Evolutionary conservation across 495 filamentous ascomycete genomes (phyloP), one percentile per base, ranked within the genome.

Genomic region (Aspergillus taichungensis): DNA sequence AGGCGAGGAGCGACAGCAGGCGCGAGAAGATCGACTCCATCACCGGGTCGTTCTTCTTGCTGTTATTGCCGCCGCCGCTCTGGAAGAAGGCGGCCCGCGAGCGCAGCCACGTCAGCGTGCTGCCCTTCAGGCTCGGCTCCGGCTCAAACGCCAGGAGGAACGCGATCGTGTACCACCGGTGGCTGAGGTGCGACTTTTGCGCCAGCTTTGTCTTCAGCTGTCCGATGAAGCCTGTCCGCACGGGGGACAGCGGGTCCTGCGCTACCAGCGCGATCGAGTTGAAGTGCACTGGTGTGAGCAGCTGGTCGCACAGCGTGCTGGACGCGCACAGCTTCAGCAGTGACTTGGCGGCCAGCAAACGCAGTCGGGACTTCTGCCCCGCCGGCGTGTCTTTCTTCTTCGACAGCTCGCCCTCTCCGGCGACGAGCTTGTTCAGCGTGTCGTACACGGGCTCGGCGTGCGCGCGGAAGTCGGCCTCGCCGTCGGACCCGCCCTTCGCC

Each of bases 131-230:
- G 10, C 73, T 68, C 2, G 59, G 48, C 32, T 74, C 72, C 4
- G 92, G 92, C 65, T 99, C 92, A 52, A 88, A 95, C 1, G 92
- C 91, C 46, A 88, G 80, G 29, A 97, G 66, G 67, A 94, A 97
- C 5, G 91, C 73, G 35, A 95, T 79, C 6, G 83, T 83, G 59
- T 94, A 94, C 75, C 88, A 99, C 6, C 94, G 77, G 9, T 73
- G 55, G 37, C 63, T 56, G 6, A 74, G 47, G 18, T 57, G 53
- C 6, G 66, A 53, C 12, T 56, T 60, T 44, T 71, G 71, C 2
- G 82, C 73, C 6, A 99, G 75, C 49, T 78, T 80, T 66, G 95
- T 96, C 59, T 92, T 90, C 27, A 99, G 69, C 46, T 88, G 84
- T 51, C 77, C 78, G 37, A 94, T 67, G 48, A 96, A 97, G 0